A percentile compares a stretch with the other conserved stretches of the same genome.
Conservation (phyloP, 257 asterid species). For the Primulina eburnea region DNA sequence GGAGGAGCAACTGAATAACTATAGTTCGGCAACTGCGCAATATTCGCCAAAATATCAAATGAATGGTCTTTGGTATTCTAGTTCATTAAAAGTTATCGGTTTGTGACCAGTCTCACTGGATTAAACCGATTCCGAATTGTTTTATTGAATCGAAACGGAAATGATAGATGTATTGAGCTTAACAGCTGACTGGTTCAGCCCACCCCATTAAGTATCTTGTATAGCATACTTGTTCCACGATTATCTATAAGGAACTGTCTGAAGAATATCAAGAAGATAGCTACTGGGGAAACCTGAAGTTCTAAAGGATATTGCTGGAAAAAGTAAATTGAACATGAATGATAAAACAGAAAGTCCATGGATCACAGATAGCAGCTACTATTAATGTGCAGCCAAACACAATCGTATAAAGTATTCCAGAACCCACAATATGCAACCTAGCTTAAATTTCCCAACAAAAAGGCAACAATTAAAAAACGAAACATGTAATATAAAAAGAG, state of each 20-base stretch:
- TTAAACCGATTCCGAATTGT: neutral
- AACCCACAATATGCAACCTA: neutral
- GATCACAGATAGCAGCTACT: neutral
- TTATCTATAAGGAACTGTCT: neutral
- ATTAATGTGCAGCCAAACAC: neutral
- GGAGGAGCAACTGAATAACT: neutral
- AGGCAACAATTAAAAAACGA: neutral
- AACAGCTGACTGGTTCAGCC: neutral
- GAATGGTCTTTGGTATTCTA: neutral
- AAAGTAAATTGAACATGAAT: slow-evolving; percentile 2
- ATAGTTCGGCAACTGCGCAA: neutral
- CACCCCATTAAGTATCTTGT: neutral
- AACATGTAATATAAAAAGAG: neutral
- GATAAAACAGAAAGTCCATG: neutral
- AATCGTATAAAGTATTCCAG: neutral
- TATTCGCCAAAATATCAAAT: neutral
- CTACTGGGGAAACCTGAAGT: neutral
- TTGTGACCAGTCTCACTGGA: neutral
- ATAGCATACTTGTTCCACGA: neutral
- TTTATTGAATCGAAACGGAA: neutral
- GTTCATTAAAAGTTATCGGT: neutral
- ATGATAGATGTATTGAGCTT: no score
- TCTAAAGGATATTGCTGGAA: neutral
- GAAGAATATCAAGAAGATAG: slow-evolving; percentile 2
- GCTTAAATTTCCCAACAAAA: neutral